Evolutionary conservation across 192 early-diverging fungal species (phyloP).

Genomic region (Coemansia sp.): DNA sequence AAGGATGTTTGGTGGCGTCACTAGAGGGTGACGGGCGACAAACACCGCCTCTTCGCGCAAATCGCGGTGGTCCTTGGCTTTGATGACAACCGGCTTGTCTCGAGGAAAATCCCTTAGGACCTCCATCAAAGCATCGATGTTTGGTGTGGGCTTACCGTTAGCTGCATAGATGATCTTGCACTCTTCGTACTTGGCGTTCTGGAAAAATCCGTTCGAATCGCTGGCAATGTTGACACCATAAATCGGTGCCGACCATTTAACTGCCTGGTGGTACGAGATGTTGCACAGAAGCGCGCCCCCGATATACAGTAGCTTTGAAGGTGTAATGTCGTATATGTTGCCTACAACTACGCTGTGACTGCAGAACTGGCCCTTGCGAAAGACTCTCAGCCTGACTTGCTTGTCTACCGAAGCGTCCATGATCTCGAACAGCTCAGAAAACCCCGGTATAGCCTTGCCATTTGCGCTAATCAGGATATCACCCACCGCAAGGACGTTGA

Average conservation of each 20-base stretch:
- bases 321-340: slow-evolving; percentile 74
- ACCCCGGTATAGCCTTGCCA: slow-evolving; percentile 59
- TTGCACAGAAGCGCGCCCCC: slow-evolving; percentile 74
- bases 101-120: slow-evolving; percentile 11
- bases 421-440: slow-evolving; percentile 60
- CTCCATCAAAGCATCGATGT: slow-evolving; percentile 25
- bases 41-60: slow-evolving; percentile 68
- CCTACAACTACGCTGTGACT: slow-evolving; percentile 56
- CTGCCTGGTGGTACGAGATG: slow-evolving; percentile 67
- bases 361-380: slow-evolving; percentile 54
- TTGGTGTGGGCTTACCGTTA: slow-evolving; percentile 18
- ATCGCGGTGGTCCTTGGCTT: slow-evolving; percentile 19
- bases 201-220: slow-evolving; percentile 7
- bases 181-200: background rate
- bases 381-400: slow-evolving; percentile 55
- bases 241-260: slow-evolving; percentile 22
- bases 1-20: slow-evolving; percentile 3
- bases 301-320: slow-evolving; percentile 74
- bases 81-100: slow-evolving; percentile 22
- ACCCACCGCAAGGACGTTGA: slow-evolving; percentile 59
- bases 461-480: slow-evolving; percentile 70
- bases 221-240: slow-evolving; percentile 19
- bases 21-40: slow-evolving; percentile 54
- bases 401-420: slow-evolving; percentile 62
- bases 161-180: slow-evolving; percentile 21